Conservation (phyloP, 768 basidiomycete species). For the Psilocybe cubensis region DNA sequence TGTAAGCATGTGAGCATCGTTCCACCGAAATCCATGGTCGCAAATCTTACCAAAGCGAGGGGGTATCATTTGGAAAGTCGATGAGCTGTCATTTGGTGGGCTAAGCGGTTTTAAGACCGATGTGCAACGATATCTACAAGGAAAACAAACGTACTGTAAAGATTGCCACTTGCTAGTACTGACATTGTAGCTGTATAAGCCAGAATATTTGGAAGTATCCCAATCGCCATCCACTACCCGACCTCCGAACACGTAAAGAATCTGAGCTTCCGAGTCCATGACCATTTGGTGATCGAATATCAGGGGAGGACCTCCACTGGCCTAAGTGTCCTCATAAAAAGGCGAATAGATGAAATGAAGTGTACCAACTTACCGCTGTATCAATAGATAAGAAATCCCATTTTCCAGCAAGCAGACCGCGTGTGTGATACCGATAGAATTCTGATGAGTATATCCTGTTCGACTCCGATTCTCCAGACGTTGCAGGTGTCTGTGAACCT, state of each 20-base stretch:
- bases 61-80: constrained; percentile 48
- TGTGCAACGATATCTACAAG: background rate
- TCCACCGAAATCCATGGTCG: no score
- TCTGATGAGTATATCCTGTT: constrained; percentile 55
- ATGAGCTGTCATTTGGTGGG: constrained; percentile 27
- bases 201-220: constrained; percentile 64
- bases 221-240: constrained; percentile 70
- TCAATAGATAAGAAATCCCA: constrained; percentile 77
- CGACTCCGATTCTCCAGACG: background rate
- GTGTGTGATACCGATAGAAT: constrained; percentile 77
- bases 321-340: constrained; percentile 35
- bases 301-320: constrained; percentile 69
- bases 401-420: constrained; percentile 61
- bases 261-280: constrained; percentile 71
- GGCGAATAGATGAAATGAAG: background rate
- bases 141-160: constrained; percentile 55
- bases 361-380: constrained; percentile 53
- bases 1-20: background rate
- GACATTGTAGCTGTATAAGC: constrained; percentile 75
- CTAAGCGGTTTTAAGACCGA: constrained; percentile 14
- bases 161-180: constrained; percentile 66
- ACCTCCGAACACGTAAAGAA: constrained; percentile 79
- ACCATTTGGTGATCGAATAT: constrained; percentile 85
- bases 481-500: background rate
- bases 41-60: constrained; percentile 59